phyloP scores from a whole-genome alignment of 805 yeast genomes.

The Pichia eremophila region DNA sequence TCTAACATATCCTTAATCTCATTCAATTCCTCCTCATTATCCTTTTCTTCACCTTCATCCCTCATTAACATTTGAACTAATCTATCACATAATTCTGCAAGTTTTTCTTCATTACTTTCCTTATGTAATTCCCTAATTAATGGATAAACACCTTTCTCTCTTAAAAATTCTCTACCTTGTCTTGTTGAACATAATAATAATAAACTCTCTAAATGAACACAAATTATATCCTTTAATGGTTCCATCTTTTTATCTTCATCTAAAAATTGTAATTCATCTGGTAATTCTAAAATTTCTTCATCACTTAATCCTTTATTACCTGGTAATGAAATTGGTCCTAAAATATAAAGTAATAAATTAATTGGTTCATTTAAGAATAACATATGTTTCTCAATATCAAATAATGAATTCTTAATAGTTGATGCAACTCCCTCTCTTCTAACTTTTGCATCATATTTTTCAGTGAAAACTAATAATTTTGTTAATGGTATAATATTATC shows the following conservation, averaged over 20 bases:
- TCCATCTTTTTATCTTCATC: slow-evolving; percentile 74
- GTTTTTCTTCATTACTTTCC: slow-evolving; percentile 30
- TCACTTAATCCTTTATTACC: slow-evolving; percentile 46
- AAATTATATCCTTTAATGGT: slow-evolving; percentile 52
- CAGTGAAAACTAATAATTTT: slow-evolving; percentile 76
- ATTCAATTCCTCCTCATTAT: slow-evolving; percentile 36
- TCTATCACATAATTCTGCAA: slow-evolving; percentile 69
- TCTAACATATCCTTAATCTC: slow-evolving; percentile 44
- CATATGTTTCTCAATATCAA: slow-evolving; percentile 65
- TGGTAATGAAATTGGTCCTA: slow-evolving; percentile 75
- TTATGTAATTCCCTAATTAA: slow-evolving; percentile 80
- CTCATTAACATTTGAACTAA: slow-evolving; percentile 87
- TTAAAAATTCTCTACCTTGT: slow-evolving; percentile 61
- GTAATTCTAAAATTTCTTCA: slow-evolving; percentile 80
- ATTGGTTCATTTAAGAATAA: slow-evolving; percentile 50
- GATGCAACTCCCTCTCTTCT: slow-evolving; percentile 92
- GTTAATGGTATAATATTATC: slow-evolving; percentile 72
- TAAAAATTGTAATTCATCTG: slow-evolving; percentile 77
- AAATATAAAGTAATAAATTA: slow-evolving; percentile 70
- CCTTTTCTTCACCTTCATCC: slow-evolving; percentile 59
- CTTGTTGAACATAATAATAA: slow-evolving; percentile 71
- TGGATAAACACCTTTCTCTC: slow-evolving; percentile 80
- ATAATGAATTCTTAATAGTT: slow-evolving; percentile 81
- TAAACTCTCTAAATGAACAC: slow-evolving; percentile 70
- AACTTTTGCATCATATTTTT: slow-evolving; percentile 62